These are phyloP conservation scores for Taxawa tesnikishii DNA, from an alignment of 2,329 filamentous ascomycete species.

Conservation along the genomic window DNA sequence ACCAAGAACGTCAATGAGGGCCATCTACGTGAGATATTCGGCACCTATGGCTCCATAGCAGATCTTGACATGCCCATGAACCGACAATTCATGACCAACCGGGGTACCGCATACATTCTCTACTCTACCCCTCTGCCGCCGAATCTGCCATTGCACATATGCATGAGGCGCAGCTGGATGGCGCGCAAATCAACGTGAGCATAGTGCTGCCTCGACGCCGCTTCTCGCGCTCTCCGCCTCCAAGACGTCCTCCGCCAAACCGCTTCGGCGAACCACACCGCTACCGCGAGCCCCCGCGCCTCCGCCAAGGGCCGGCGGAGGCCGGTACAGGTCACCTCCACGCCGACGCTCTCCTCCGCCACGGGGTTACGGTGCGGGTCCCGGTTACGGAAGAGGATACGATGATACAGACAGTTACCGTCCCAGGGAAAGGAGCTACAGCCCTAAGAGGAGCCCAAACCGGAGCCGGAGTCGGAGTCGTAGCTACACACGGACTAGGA, in stretches of 20 bases:
- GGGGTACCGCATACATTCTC: conserved; percentile 86
- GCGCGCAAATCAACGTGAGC: conserved; percentile 69
- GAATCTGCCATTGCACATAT: conserved; percentile 87
- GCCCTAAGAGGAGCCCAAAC: conserved; percentile 12
- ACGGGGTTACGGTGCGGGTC: conserved; percentile 19
- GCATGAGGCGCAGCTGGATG: conserved; percentile 94
- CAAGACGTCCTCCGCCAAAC: conserved; percentile 48
- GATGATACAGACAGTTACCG: conserved; percentile 14
- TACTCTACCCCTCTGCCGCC: conserved; percentile 65
- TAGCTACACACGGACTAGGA: conserved; percentile 8
- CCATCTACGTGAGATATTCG: conserved; percentile 87
- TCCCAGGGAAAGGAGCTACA: conserved; percentile 9
- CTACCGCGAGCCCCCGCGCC: conserved; percentile 17
- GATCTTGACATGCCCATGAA: conserved; percentile 88
- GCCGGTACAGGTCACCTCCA: conserved; percentile 22
- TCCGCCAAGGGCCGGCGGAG: conserved; percentile 14
- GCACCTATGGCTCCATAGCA: conserved; percentile 71
- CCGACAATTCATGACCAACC: conserved; percentile 72
- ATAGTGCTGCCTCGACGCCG: conserved; percentile 77
- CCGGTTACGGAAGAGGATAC: conserved; percentile 23
- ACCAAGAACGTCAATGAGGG: conserved; percentile 88
- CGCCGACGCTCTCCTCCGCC: conserved; percentile 10
- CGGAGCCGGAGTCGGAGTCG: conserved; percentile 10
- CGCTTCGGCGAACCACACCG: conserved; percentile 27
- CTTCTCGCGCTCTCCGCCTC: conserved; percentile 68